Evolutionary conservation across 1,284 basidiomycete species (phyloP).

Genomic region (Spongispora temasekensis): DNA sequence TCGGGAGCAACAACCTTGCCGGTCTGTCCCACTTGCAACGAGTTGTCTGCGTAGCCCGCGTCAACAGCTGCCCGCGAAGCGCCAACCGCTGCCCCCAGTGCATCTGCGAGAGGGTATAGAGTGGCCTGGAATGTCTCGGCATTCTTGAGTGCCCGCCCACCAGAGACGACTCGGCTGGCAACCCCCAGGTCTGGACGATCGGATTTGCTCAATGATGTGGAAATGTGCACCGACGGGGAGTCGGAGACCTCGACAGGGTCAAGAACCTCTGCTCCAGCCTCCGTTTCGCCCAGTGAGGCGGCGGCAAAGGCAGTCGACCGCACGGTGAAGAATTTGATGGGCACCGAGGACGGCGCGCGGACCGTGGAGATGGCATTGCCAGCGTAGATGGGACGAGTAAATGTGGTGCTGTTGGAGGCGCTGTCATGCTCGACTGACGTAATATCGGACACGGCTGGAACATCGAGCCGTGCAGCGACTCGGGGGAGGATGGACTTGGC

Average conservation of each 20-base stretch:
- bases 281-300: slow-evolving; percentile 52
- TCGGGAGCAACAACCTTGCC: slow-evolving; percentile 96
- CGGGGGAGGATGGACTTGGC: slow-evolving; percentile 76
- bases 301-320: slow-evolving; percentile 93
- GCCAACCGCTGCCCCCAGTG: slow-evolving; percentile 93
- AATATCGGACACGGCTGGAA: slow-evolving; percentile 90
- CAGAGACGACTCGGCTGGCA: slow-evolving; percentile 90
- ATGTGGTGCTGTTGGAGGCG: slow-evolving; percentile 71
- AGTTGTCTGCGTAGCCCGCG: slow-evolving; percentile 98
- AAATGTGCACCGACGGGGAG: slow-evolving; percentile 73
- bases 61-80: slow-evolving; percentile 98
- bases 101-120: slow-evolving; percentile 90
- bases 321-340: slow-evolving; percentile 94
- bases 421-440: slow-evolving; percentile 79
- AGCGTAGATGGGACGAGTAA: slow-evolving; percentile 95
- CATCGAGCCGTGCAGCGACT: slow-evolving; percentile 85
- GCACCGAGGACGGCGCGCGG: slow-evolving; percentile 70
- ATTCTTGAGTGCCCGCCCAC: slow-evolving; percentile 94
- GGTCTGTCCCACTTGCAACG: slow-evolving; percentile 97
- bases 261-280: slow-evolving; percentile 60
- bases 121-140: slow-evolving; percentile 90
- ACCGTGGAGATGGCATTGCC: slow-evolving; percentile 97
- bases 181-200: slow-evolving; percentile 92
- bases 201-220: slow-evolving; percentile 87
- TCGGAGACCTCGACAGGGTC: slow-evolving; percentile 68